Evolutionary conservation across 2,329 filamentous ascomycete species (phyloP), one percentile per base, ranked within the genome.

Genomic region (Botryotinia narcissicola): DNA sequence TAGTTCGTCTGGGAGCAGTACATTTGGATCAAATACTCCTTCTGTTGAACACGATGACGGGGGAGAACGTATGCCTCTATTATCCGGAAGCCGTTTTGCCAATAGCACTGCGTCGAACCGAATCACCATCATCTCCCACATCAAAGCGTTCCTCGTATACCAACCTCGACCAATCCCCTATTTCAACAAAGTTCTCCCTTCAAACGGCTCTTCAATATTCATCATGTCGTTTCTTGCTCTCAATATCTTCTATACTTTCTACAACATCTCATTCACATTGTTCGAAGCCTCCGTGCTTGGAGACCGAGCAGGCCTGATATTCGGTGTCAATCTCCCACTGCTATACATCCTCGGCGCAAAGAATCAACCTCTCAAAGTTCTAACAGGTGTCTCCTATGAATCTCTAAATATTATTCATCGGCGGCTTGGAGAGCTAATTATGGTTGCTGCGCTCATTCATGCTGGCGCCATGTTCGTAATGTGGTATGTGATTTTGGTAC

Each of bases 361-460:
- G 80, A 92, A 89, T 74, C 89, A 91, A 75, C 90, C 90, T 0
- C 78, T 92, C 48, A 87, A 87, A 73, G 77, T 84, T 2, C 82
- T 92, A 29, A 91, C 89, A 0, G 89, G 90, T 6, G 86, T 87
- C 75, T 91, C 89, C 0, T 92, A 92, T 78, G 90, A 92, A 80
- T 86, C 87, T 8, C 83, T 92, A 60, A 91, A 92, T 78, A 87
- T 92, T 63, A 86, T 91, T 72, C 90, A 92, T 79, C 87, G 90
- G 51, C 85, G 89, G 7, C 83, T 91, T 1, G 89, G 90, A 37
- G 89, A 91, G 79, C 79, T 88, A 42, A 84, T 91, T 81, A 91
- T 88, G 78, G 80, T 90, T n/a, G 83, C 87, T 57, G 89, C 88
- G 2, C 76, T 88, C 0, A 74, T 91, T 0, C 90, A 92, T 76